phyloP scores from a whole-genome alignment of 2,329 filamentous ascomycete species.

The Colletotrichum gigasporum region DNA sequence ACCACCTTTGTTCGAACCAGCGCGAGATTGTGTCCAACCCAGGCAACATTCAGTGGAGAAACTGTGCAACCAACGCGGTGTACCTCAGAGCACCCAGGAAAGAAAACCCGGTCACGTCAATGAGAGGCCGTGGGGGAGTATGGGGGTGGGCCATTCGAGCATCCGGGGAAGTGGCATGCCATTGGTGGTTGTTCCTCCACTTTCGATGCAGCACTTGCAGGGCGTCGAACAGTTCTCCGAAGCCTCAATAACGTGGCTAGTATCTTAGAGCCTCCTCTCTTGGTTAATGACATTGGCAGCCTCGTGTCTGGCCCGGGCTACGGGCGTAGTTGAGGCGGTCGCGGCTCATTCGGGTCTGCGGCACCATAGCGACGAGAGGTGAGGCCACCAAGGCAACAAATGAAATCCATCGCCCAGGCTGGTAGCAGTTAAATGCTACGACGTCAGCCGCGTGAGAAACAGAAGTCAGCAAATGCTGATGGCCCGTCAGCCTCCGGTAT shows the following conservation, averaged over 20 bases:
- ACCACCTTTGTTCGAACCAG: neutral
- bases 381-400: neutral
- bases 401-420: no score
- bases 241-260: neutral
- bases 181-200: neutral
- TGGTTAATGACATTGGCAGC: no score
- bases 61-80: neutral
- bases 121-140: neutral
- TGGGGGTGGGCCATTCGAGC: neutral
- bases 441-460: constrained; percentile 3
- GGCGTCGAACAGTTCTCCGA: neutral
- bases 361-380: no score
- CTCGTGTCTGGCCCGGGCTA: no score
- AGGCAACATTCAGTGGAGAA: constrained; percentile 9
- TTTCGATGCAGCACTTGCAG: neutral
- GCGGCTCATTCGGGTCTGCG: no score
- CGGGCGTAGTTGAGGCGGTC: no score
- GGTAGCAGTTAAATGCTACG: no score
- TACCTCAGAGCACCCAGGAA: neutral
- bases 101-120: neutral
- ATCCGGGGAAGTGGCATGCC: neutral
- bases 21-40: neutral
- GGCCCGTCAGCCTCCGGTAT: constrained; percentile 17
- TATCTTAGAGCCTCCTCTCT: no score
- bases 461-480: neutral